A percentile compares a stretch with the other conserved stretches of the same genome.
phyloP scores from a whole-genome alignment of 306 rosid species.

The Medicago ruthenica region DNA sequence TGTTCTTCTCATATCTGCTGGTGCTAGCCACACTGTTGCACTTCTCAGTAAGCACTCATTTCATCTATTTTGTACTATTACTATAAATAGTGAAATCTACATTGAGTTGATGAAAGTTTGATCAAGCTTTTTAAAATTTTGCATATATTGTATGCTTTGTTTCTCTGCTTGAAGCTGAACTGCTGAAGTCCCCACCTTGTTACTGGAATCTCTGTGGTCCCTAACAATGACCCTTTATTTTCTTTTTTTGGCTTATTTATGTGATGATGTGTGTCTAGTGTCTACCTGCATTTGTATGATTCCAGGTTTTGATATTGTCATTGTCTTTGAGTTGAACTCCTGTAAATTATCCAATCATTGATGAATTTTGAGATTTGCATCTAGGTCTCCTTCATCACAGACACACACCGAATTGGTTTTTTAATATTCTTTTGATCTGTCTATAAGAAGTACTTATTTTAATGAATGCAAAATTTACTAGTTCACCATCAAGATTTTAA shows the following conservation, averaged over 20 bases:
- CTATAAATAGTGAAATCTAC: neutral
- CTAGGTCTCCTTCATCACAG: neutral
- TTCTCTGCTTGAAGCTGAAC: neutral
- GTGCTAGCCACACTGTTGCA: slow-evolving; percentile 93
- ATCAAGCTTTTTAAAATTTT: neutral
- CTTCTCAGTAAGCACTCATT: slow-evolving; percentile 68
- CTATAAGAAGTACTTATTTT: neutral
- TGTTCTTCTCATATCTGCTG: slow-evolving; percentile 81
- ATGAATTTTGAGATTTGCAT: slow-evolving; percentile 18
- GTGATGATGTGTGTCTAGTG: slow-evolving; percentile 13
- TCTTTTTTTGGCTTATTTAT: neutral
- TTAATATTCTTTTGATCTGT: neutral
- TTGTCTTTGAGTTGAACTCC: slow-evolving; percentile 29
- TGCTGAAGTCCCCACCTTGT: neutral
- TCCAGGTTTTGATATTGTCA: slow-evolving; percentile 28
- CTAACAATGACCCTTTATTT: neutral
- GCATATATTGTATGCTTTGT: neutral
- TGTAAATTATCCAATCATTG: slow-evolving; percentile 5
- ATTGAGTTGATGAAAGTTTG: neutral
- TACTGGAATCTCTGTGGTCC: neutral
- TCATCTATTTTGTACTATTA: neutral
- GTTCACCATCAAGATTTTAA: neutral
- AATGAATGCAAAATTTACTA: slow-evolving; percentile 11
- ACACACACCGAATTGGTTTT: neutral
- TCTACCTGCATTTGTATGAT: slow-evolving; percentile 27